phyloP scores from a whole-genome alignment of 1,284 basidiomycete genomes.

The Amylostereum areolatum region DNA sequence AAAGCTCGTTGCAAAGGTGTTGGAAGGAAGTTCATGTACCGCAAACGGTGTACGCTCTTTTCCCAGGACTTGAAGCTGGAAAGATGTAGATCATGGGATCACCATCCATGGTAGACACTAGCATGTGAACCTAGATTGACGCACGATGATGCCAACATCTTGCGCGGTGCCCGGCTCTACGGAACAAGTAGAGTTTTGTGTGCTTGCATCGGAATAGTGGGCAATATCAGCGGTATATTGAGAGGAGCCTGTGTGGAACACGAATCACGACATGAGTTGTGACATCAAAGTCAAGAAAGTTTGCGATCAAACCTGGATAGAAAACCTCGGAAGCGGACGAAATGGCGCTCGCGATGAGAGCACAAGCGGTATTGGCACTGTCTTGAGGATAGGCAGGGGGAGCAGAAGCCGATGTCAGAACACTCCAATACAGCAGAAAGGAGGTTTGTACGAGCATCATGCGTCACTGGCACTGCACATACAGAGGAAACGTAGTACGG shows the following conservation, averaged over 20 bases:
- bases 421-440: too few species aligned
- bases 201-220: slow-evolving; percentile 7
- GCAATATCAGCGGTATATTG: slow-evolving; percentile 5
- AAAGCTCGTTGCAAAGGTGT: not conserved
- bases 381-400: too few species aligned
- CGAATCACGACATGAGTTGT: too few species aligned
- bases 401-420: too few species aligned
- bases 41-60: slow-evolving; percentile 29
- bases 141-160: slow-evolving; percentile 7
- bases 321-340: not conserved
- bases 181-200: slow-evolving; percentile 7
- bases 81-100: too few species aligned
- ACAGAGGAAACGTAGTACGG: too few species aligned
- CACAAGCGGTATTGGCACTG: too few species aligned
- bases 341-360: not conserved
- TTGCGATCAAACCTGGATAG: not conserved
- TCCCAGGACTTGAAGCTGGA: slow-evolving; percentile 39
- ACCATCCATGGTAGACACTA: too few species aligned
- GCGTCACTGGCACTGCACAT: too few species aligned
- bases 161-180: slow-evolving; percentile 6
- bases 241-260: not conserved
- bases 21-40: slow-evolving; percentile 17
- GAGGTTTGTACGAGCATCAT: too few species aligned
- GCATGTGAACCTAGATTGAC: not conserved
- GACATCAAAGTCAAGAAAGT: too few species aligned